These are phyloP conservation scores for Hymenoscyphus occultus DNA, from an alignment of 2,329 filamentous ascomycete species.

Conservation along the genomic window DNA sequence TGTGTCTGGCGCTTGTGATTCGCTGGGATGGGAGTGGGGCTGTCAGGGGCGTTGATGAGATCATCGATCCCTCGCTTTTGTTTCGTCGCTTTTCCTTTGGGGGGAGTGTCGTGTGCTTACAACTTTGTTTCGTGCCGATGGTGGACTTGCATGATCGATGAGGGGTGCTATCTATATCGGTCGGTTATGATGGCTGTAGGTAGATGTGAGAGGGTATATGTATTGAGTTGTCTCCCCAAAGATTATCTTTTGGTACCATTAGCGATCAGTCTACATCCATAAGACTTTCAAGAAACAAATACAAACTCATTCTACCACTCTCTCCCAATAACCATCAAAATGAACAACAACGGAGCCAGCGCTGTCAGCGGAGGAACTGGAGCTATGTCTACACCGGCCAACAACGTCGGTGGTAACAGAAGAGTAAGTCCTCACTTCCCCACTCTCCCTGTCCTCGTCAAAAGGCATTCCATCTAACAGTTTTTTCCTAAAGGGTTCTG, in stretches of 20 bases:
- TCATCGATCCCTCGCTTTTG: neutral
- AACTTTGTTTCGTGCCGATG: neutral
- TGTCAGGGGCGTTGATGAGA: neutral
- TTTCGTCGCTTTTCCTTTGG: neutral
- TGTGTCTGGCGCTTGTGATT: neutral
- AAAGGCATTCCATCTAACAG: neutral
- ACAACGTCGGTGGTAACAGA: constrained; percentile 25
- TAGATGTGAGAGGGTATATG: neutral
- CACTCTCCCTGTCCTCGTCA: neutral
- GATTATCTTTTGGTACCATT: neutral
- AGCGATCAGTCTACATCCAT: neutral
- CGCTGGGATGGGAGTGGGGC: neutral
- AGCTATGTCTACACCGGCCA: constrained; percentile 25
- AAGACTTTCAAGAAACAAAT: no score
- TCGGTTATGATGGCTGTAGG: neutral
- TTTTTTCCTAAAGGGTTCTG: neutral
- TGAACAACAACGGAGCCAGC: constrained; percentile 13
- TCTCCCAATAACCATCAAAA: neutral
- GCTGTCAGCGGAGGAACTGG: constrained; percentile 28
- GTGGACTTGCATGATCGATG: neutral
- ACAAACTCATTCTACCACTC: neutral
- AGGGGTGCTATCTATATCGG: neutral
- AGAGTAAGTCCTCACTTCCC: constrained; percentile 22
- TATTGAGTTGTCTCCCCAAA: neutral
- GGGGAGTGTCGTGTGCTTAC: no score